A percentile compares a stretch with the other conserved stretches of the same genome.
Evolutionary conservation across 768 basidiomycete species (phyloP).

Genomic region (Tulasnella sp.): DNA sequence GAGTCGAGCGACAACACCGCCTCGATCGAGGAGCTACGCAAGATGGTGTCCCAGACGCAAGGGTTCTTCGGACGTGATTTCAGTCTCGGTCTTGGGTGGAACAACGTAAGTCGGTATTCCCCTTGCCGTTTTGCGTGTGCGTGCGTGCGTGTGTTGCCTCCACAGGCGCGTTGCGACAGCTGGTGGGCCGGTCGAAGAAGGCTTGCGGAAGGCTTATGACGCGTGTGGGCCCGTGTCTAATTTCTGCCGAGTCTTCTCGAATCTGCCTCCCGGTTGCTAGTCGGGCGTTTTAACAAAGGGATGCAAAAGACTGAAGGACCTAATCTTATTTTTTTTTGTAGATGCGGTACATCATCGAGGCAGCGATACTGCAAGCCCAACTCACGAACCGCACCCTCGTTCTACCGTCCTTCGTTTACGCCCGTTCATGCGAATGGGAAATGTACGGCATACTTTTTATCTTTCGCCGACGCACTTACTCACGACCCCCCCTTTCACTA

Average conservation of each 20-base stretch:
- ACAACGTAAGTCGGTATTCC: slow-evolving; percentile 45
- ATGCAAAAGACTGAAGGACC: no score
- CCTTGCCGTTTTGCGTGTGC: no score
- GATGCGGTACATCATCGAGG: slow-evolving; percentile 51
- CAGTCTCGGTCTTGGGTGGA: slow-evolving; percentile 47
- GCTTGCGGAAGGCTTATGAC: neutral
- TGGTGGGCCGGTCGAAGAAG: neutral
- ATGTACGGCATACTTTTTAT: slow-evolving; percentile 33
- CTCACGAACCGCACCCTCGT: slow-evolving; percentile 45
- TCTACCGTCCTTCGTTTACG: slow-evolving; percentile 46
- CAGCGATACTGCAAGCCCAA: slow-evolving; percentile 42
- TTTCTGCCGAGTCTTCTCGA: no score
- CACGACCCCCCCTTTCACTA: neutral
- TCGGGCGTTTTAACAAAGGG: no score
- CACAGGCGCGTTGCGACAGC: neutral
- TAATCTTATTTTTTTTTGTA: no score
- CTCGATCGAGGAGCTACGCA: slow-evolving; percentile 37
- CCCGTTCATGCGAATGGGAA: slow-evolving; percentile 45
- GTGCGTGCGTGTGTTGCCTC: neutral
- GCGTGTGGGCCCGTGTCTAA: neutral
- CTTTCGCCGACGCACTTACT: neutral
- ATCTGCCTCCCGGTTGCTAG: no score
- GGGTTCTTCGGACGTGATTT: slow-evolving; percentile 47
- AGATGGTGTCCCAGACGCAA: slow-evolving; percentile 39
- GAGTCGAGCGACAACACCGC: slow-evolving; percentile 30